Evolutionary conservation across 495 filamentous ascomycete genomes (phyloP), one percentile per base, ranked within the genome.

Genomic region (Daldinia vernicosa): DNA sequence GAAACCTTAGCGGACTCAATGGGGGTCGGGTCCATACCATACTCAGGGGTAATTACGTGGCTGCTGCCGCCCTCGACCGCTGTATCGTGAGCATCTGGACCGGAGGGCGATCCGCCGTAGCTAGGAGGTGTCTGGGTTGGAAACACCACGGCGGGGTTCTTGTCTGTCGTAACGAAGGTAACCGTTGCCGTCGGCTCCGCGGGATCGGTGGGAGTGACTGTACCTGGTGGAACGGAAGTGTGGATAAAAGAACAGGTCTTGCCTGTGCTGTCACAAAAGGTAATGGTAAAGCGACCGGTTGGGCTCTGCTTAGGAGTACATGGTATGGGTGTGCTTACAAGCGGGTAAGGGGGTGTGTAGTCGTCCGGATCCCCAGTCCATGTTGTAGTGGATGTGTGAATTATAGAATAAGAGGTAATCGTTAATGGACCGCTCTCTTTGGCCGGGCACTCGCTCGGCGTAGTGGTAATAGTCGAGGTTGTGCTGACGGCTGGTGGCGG

Each of bases 101-200:
- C 66, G 14, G 57, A 64, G 14, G 64, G 75, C 35, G 74, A 74
- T 14, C 82, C 81, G 63, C 82, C 81, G 64, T 83, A 85, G 66
- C 77, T 66, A 0, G 83, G 83, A 7, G 80, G 77, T 7, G 72
- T 32, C 40, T 80, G 74, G 19, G 75, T 75, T 8, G 81, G 69
- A 63, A 76, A 84, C 8, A 84, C 75, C 33, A 85, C 81, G 33
- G 80, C 80, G 1, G 83, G 83, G 50, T 85, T 85, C 65, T 84
- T 85, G 55, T 84, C 83, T 9, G 83, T 85, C 12, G 82, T 83
- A 45, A 80, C 54, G 40, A 83, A 75, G 12, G 73, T 79, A 40
- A 84, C 61, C 8, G 78, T 78, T 27, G 56, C 54, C 8, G 60
- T 54, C 30, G 64, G 70, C 74, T 33, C 15, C 17, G 77, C 17